phyloP scores from a whole-genome alignment of 129 eudicot species.

The Flaveria brownii region DNA sequence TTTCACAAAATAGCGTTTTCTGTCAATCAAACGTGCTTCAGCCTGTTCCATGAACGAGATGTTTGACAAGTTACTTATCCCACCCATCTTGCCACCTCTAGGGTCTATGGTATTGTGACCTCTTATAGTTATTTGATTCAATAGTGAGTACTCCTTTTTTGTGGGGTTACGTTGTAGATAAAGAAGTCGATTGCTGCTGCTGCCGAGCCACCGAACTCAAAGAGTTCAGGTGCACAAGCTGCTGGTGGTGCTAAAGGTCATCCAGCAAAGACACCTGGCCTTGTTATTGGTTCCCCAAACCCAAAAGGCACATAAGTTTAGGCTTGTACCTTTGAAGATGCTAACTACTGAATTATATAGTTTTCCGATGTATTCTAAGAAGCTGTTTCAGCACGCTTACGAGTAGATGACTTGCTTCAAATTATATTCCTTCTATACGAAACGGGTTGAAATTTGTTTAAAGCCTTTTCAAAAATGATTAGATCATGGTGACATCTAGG shows the following conservation, averaged over 20 bases:
- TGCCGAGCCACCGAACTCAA: slow-evolving; percentile 43
- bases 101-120: neutral
- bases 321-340: neutral
- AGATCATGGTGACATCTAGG: too few species aligned
- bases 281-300: slow-evolving; percentile 58
- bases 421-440: too few species aligned
- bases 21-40: neutral
- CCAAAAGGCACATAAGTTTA: slow-evolving; percentile 40
- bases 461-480: too few species aligned
- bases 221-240: slow-evolving; percentile 56
- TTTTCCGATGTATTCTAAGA: too few species aligned
- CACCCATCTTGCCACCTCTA: neutral
- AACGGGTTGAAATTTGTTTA: too few species aligned
- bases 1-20: neutral
- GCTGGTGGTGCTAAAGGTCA: slow-evolving; percentile 66
- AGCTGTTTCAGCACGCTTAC: too few species aligned
- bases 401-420: too few species aligned
- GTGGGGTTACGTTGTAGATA: slow-evolving; percentile 43
- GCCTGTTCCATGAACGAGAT: neutral
- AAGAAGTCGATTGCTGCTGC: slow-evolving; percentile 60
- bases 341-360: neutral
- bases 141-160: neutral
- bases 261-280: slow-evolving; percentile 56
- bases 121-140: neutral
- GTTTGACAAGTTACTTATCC: neutral